Conservation (phyloP, 2,329 filamentous ascomycete species). For the Alternaria ethzedia region DNA sequence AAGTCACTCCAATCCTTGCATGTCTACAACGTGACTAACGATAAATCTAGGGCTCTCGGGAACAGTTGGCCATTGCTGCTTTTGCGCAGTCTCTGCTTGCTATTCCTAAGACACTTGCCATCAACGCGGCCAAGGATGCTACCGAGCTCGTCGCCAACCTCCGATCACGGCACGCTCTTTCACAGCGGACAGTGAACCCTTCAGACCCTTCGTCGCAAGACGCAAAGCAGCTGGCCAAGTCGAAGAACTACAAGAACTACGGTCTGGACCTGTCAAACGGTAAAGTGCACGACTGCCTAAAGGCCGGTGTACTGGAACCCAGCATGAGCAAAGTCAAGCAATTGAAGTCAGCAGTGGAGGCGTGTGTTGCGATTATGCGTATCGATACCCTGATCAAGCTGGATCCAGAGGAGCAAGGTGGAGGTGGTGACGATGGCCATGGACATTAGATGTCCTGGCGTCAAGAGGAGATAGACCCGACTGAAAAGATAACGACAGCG, state of each 20-base stretch:
- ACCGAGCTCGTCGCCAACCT: constrained; percentile 95
- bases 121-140: constrained; percentile 96
- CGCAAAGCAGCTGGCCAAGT: constrained; percentile 86
- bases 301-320: constrained; percentile 93
- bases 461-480: constrained; percentile 6
- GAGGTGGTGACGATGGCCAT: constrained; percentile 80
- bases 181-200: constrained; percentile 78
- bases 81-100: constrained; percentile 94
- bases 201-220: constrained; percentile 71
- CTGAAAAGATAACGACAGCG: constrained; percentile 16
- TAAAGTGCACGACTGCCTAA: constrained; percentile 90
- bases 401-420: constrained; percentile 81
- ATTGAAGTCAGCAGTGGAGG: constrained; percentile 97
- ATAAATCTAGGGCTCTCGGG: constrained; percentile 72
- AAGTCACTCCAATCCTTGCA: constrained; percentile 41
- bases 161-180: constrained; percentile 90
- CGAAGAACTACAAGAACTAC: constrained; percentile 99
- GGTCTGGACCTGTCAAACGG: constrained; percentile 88
- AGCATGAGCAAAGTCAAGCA: constrained; percentile 98
- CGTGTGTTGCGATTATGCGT: constrained; percentile 98
- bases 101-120: constrained; percentile 93
- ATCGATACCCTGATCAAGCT: constrained; percentile 99
- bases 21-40: constrained; percentile 6
- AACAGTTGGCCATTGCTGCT: constrained; percentile 97
- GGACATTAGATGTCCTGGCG: constrained; percentile 66